A percentile compares a stretch with the other conserved stretches of the same genome.
phyloP scores from a whole-genome alignment of 2,329 filamentous ascomycete species.

The Westerdykella aurantiaca region DNA sequence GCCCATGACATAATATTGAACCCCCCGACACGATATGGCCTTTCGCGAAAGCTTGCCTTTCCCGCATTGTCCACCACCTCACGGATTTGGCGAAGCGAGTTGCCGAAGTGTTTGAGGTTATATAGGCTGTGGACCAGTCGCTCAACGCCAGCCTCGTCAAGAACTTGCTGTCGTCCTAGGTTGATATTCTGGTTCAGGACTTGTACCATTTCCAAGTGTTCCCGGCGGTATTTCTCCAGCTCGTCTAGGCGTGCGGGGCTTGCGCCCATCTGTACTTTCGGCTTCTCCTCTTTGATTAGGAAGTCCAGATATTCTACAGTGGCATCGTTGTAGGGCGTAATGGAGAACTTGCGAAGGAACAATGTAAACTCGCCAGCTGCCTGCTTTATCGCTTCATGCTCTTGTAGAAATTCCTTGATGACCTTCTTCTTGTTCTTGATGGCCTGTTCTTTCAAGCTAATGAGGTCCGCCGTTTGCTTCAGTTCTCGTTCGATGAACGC shows the following conservation, averaged over 20 bases:
- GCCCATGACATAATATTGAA: too few relatives aligned
- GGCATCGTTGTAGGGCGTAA: slow-evolving; percentile 40
- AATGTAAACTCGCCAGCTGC: slow-evolving; percentile 36
- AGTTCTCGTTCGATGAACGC: slow-evolving; percentile 17
- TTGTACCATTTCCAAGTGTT: slow-evolving; percentile 5
- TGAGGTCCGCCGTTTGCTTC: slow-evolving; percentile 14
- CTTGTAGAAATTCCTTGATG: slow-evolving; percentile 27
- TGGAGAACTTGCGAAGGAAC: slow-evolving; percentile 37
- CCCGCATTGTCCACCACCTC: too few relatives aligned
- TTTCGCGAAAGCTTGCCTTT: too few relatives aligned
- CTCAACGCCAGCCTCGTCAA: too few relatives aligned
- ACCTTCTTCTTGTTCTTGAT: slow-evolving; percentile 16
- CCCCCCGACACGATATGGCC: too few relatives aligned
- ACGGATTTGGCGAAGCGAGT: too few relatives aligned
- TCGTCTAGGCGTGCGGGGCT: slow-evolving; percentile 14
- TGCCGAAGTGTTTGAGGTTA: too few relatives aligned
- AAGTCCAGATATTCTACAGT: slow-evolving; percentile 37
- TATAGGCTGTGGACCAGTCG: too few relatives aligned
- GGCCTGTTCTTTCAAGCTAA: slow-evolving; percentile 18
- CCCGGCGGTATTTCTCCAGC: slow-evolving; percentile 13
- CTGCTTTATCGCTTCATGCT: slow-evolving; percentile 31
- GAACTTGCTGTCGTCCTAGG: too few relatives aligned
- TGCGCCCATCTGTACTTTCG: slow-evolving; percentile 27
- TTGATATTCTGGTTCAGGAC: too few relatives aligned
- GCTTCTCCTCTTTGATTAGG: slow-evolving; percentile 36